Conservation (phyloP, 2,329 filamentous ascomycete genomes). For the Didymella pomorum region DNA sequence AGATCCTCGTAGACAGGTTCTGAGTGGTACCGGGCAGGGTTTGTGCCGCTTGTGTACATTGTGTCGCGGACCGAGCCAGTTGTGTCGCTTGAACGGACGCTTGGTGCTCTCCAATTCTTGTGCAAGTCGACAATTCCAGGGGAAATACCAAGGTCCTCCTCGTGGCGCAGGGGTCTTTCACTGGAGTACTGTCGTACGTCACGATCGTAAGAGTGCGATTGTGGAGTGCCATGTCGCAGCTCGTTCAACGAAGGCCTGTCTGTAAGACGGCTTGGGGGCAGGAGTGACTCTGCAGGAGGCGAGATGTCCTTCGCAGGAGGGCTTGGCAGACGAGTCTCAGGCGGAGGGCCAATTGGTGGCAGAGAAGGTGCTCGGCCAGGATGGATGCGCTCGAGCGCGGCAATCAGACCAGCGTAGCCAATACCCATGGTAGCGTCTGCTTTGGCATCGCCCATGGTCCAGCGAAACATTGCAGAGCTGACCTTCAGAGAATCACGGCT, state of each 20-base stretch:
- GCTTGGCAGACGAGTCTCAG: slow-evolving; percentile 43
- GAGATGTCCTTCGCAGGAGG: slow-evolving; percentile 30
- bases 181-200: slow-evolving; percentile 21
- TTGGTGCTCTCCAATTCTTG: slow-evolving; percentile 41
- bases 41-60: slow-evolving; percentile 32
- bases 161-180: slow-evolving; percentile 30
- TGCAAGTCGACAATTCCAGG: slow-evolving; percentile 36
- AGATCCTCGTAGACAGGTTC: slow-evolving; percentile 37
- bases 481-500: slow-evolving; percentile 69
- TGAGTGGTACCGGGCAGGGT: slow-evolving; percentile 29
- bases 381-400: slow-evolving; percentile 66
- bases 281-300: slow-evolving; percentile 17
- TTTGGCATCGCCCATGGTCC: slow-evolving; percentile 66
- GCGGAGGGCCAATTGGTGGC: slow-evolving; percentile 42
- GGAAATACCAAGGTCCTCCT: slow-evolving; percentile 26
- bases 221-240: slow-evolving; percentile 20
- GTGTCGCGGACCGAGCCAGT: slow-evolving; percentile 39
- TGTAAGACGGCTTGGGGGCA: slow-evolving; percentile 14
- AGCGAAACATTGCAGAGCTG: slow-evolving; percentile 71
- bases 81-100: slow-evolving; percentile 35
- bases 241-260: slow-evolving; percentile 31
- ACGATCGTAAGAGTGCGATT: slow-evolving; percentile 24
- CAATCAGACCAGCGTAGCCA: slow-evolving; percentile 72
- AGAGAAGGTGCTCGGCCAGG: slow-evolving; percentile 38
- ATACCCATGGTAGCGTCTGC: slow-evolving; percentile 69